Evolutionary conservation across 768 basidiomycete species (phyloP).

Genomic region (Calocybe gangraenosa): DNA sequence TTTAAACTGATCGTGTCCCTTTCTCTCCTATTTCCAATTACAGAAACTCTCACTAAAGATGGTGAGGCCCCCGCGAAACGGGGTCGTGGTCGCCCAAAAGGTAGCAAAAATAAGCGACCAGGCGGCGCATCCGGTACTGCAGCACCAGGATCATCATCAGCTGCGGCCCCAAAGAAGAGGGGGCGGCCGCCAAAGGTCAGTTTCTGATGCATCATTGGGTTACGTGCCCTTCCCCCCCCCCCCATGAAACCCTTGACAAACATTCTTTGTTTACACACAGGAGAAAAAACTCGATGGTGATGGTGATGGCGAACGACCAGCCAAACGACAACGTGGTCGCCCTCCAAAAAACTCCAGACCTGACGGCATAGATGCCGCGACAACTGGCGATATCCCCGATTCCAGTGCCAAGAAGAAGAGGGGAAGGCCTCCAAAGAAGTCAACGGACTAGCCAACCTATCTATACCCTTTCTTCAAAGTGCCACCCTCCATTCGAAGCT

Average conservation of each 20-base stretch:
- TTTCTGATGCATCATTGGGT: constrained; percentile 8
- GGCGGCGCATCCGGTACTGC: constrained; percentile 26
- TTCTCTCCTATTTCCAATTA: constrained; percentile 19
- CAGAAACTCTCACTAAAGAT: constrained; percentile 35
- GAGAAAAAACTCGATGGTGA: constrained; percentile 42
- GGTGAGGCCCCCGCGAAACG: constrained; percentile 54
- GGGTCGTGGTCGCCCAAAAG: constrained; percentile 85
- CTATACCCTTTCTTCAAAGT: not conserved
- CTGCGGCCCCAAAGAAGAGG: constrained; percentile 46
- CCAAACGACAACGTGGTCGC: constrained; percentile 70
- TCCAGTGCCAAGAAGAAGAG: constrained; percentile 62
- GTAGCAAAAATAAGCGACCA: constrained; percentile 70
- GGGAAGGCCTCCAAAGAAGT: constrained; percentile 65
- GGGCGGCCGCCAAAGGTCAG: constrained; percentile 66
- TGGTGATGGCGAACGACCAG: constrained; percentile 43
- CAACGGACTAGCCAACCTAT: constrained; percentile 19
- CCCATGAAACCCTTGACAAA: not conserved
- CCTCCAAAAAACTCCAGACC: constrained; percentile 66
- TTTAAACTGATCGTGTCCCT: constrained; percentile 20
- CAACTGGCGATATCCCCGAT: constrained; percentile 39
- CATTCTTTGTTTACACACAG: constrained; percentile 9
- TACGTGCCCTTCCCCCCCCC: no score
- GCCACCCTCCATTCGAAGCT: constrained; percentile 16
- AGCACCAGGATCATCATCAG: constrained; percentile 29
- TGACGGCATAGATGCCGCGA: constrained; percentile 33